These are phyloP conservation scores for Ilyonectria mors-panacis DNA, from an alignment of 2,329 filamentous ascomycete species.

Conservation along the genomic window DNA sequence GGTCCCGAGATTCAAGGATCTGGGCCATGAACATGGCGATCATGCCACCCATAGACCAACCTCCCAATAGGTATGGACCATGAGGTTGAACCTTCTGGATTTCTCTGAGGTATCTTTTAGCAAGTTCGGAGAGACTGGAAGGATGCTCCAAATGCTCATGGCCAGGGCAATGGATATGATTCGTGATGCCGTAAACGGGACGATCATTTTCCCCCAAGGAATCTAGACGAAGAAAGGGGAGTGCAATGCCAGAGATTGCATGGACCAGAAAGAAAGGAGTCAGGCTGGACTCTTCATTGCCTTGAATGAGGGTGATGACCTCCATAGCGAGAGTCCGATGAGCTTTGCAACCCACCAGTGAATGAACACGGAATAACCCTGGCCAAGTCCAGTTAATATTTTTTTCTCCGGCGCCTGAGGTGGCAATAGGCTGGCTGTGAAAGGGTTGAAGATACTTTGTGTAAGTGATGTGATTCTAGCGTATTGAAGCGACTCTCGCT, in stretches of 20 bases:
- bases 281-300: conserved; percentile 35
- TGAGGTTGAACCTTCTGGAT: conserved; percentile 39
- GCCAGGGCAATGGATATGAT: conserved; percentile 37
- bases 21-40: conserved; percentile 45
- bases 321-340: conserved; percentile 34
- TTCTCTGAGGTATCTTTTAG: conserved; percentile 39
- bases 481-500: neutral
- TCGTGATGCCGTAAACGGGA: conserved; percentile 44
- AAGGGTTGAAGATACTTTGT: conserved; percentile 24
- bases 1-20: conserved; percentile 32
- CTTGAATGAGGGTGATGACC: conserved; percentile 41
- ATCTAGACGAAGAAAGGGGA: conserved; percentile 42
- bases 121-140: conserved; percentile 35
- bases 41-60: conserved; percentile 48
- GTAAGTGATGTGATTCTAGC: conserved; percentile 9
- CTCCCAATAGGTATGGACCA: conserved; percentile 43
- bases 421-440: conserved; percentile 1
- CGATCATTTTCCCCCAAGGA: conserved; percentile 38
- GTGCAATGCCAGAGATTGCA: conserved; percentile 42
- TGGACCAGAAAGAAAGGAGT: conserved; percentile 43
- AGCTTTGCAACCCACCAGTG: conserved; percentile 16
- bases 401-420: neutral
- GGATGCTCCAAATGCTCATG: conserved; percentile 38
- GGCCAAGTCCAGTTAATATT: conserved; percentile 2
- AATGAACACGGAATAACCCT: conserved; percentile 14